Conservation (phyloP, 2,329 filamentous ascomycete species). For the Aspergillus puulaauensis region DNA sequence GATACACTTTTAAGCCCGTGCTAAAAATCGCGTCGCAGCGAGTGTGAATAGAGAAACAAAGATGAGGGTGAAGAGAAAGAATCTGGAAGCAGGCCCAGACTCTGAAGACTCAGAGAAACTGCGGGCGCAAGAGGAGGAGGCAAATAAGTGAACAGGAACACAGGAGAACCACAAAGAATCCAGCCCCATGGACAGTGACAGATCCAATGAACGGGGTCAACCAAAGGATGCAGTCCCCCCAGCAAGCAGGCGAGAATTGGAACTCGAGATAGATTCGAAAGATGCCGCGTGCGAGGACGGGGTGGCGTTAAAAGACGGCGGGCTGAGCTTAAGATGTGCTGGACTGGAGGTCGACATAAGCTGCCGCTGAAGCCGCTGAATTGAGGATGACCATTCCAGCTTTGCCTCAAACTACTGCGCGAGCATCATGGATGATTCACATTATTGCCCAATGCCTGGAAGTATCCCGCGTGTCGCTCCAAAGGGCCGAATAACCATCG, state of each 20-base stretch:
- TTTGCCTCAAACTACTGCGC: too few relatives aligned
- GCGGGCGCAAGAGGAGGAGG: background rate
- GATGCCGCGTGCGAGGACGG: background rate
- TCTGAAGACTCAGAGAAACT: background rate
- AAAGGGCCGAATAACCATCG: too few relatives aligned
- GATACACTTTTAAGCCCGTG: background rate
- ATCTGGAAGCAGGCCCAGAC: background rate
- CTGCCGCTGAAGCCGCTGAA: conserved; percentile 23
- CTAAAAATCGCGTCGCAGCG: background rate
- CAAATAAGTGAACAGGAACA: conserved; percentile 5
- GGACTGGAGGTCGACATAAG: conserved; percentile 11
- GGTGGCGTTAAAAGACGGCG: conserved; percentile 18
- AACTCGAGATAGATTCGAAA: background rate
- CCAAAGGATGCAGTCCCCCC: background rate
- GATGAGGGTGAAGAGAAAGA: background rate
- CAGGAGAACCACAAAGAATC: conserved; percentile 7
- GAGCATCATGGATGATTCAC: too few relatives aligned
- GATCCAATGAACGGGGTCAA: background rate
- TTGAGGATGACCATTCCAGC: background rate
- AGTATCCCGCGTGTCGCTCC: too few relatives aligned
- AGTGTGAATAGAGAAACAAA: background rate
- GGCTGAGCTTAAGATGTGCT: conserved; percentile 7
- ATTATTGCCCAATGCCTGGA: too few relatives aligned
- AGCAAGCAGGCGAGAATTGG: background rate
- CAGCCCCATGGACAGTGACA: background rate